Base-by-base conservation (phyloP, 2,329 filamentous ascomycete genomes). In the Ambrosiella cleistominuta region DNA sequence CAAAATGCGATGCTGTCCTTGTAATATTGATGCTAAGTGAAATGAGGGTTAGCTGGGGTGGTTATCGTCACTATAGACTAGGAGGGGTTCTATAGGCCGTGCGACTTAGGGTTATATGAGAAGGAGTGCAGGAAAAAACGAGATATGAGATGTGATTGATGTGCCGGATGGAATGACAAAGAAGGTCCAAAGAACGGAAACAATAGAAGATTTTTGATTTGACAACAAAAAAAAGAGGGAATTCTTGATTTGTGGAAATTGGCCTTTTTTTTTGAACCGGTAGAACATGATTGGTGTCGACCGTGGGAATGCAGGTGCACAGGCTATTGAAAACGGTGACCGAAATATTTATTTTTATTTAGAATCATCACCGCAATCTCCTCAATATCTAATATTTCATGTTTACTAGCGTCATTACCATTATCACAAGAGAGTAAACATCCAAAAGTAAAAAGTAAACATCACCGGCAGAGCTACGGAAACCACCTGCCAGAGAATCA, bases 1-100 rank as follows among this genome's bases (percentile, higher is more conserved):
- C 51, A 54, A 9, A 56, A 56, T 56, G 40, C 40, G 42, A 56
- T 42, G 54, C 47, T 42, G 42, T 27, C 17, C 44, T 17, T 15
- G 44, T 13, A 47, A 42, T 3, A 15, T 17, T 15, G 15, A 17
- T 11, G 44, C 44, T 15, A 47, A 27, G 44, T 8, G 44, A 47
- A 47, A 47, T 47, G 44, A 47, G 44, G 44, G 44, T 47, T 47
- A 17, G 7, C 44, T 8, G n/a, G 44, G 44, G 19, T 47, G 40
- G n/a, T 47, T 47, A 47, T 47, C 7, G n/a, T 4, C n/a, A 2
- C 13, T 47, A 15, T 47, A 27, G 27, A 27, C 27, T 27, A 27
- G 27, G 27, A 5, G 2, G 27, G 4, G 27, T 27, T 27, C 27
- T 27, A 27, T 27, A 27, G 44, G 44, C n/a, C 40, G 6, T 5